Base-by-base conservation (phyloP, 345 rosid species). In the Nasturtium officinale region DNA sequence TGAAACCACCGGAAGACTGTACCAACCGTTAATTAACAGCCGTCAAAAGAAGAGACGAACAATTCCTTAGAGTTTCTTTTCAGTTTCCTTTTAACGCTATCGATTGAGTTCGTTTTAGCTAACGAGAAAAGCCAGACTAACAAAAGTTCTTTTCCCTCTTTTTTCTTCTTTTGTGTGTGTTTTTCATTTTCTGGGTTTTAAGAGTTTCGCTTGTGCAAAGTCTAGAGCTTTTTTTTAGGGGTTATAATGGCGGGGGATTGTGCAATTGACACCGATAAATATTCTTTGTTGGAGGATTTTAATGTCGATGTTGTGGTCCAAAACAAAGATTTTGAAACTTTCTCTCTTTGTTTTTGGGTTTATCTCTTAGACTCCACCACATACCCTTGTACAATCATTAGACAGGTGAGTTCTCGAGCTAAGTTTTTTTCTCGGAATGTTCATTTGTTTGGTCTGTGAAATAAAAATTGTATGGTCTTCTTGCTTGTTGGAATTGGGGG, bases 331-430 rank as follows among this genome's bases (percentile, higher is more conserved):
- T 83, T 71, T 47, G 78, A 70, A 64, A 60, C 80, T 65, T 83
- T 87, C 74, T 77, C 64, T 59, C 78, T 90, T 43, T 85, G 86
- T 71, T 88, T 83, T 67, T 90, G 92, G 97, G 77, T 84, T 80
- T 90, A 82, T 76, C 86, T 90, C 68, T 74, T 86, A 67, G 73
- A 81, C 73, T 75, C 84, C 77, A 53, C 85, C 17, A 47, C 83
- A 13, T 85, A 80, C 77, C 90, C 89, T 30, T 72, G 81, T 10
- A 72, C 87, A 35, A 76, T 87, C 59, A 73, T 87, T 67, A 71
- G 84, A 48, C 97, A 83, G 92, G 97, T 86, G 29, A 50, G 17
- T 37, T 45, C 58, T 61, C 61, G 4, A 52, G 0, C 60, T 8
- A 17, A 28, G 15, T 45, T 35, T 28, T 15, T 15, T 9, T 26